These are phyloP conservation scores for Mycena sanguinolenta DNA, from an alignment of 768 basidiomycete species.

Conservation along the genomic window DNA sequence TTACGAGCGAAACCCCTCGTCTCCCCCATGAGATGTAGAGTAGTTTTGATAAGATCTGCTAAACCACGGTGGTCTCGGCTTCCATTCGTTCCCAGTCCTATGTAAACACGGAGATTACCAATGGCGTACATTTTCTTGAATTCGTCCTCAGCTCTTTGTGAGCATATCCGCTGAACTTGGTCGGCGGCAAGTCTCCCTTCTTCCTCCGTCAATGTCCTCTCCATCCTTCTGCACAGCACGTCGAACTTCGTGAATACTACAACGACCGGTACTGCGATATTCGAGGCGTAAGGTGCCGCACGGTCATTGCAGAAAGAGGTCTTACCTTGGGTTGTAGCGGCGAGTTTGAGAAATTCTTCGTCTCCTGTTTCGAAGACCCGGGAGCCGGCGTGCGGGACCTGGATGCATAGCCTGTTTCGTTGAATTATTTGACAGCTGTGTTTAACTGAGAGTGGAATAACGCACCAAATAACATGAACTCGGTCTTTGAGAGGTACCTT, in stretches of 20 bases:
- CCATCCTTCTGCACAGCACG: not conserved
- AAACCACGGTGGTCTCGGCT: no score
- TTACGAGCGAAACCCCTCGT: not conserved
- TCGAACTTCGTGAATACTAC: not conserved
- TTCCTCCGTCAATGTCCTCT: not conserved
- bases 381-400: no score
- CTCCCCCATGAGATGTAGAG: no score
- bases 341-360: not conserved
- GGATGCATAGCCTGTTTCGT: not conserved
- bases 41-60: no score
- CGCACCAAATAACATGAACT: constrained; percentile 2
- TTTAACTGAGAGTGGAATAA: not conserved
- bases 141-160: not conserved
- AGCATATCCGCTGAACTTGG: not conserved
- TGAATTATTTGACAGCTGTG: no score
- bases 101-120: no score
- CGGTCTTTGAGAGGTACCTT: not conserved
- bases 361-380: no score
- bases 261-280: not conserved
- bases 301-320: no score
- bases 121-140: no score
- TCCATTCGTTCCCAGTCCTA: no score
- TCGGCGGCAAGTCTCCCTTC: not conserved
- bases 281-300: not conserved
- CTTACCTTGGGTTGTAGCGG: not conserved